Base-by-base conservation (phyloP, 73 alveolate species). In the Durusdinium trenchii region DNA sequence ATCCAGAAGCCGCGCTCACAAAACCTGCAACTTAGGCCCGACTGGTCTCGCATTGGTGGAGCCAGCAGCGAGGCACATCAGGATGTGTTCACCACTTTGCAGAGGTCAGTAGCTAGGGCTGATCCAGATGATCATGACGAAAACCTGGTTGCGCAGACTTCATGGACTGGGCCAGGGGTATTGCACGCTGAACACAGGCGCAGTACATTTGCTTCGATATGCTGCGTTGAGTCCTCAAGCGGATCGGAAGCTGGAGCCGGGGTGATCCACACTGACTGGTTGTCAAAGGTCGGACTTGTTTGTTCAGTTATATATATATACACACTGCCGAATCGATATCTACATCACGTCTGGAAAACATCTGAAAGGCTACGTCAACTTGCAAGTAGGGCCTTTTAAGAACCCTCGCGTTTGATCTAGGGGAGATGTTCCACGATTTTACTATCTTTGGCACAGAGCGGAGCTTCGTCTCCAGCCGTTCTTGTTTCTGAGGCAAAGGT, bases 11-110 rank as follows among this genome's bases (percentile, higher is more conserved):
- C 6, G 73, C 73, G n/a, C 18, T 23, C 23, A 43, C 40, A 57
- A 10, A 23, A 3, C 7, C 38, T 20, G 32, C 38, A 43, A 71
- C 98, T n/a, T 3, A 93, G 92, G 98, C 98, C 98, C 47, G 98
- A 93, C 46, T 93, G 98, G 98, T 93, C 98, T 3, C 92, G 89
- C 79, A 93, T 93, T 46, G 98, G 91, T 2, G 98, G 98, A 18
- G 98, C 98, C 46, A 73, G 82, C n/a, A 50, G 90, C 45, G 98
- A 93, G 91, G 96, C 95, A 62, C 18, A 36, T 32, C 76, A 30
- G 76, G 18, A 14, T 12, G 35, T 32, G 30, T 14, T 20, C 32
- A 0, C 35, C 35, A 0, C 71, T 14, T 62, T 12, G 32, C 32
- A 30, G 12, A 30, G 28, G 18, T 60, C 30, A 0, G 30, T 23